phyloP scores from a whole-genome alignment of 2,329 filamentous ascomycete genomes.

The Botryosphaeria dothidea region DNA sequence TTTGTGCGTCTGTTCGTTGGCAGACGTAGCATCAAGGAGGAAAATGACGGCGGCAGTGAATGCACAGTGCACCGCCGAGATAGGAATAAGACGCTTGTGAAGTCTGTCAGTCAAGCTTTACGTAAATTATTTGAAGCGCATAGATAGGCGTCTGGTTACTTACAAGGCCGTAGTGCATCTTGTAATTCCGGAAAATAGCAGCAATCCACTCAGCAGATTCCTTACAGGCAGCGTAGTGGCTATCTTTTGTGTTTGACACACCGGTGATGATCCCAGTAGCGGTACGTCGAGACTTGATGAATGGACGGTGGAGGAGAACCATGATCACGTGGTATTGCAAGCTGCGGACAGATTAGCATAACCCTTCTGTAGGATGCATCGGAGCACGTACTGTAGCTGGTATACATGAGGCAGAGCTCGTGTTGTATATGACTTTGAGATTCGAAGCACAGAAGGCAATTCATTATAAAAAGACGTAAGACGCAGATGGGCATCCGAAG shows the following conservation, averaged over 20 bases:
- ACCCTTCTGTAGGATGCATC: too few species aligned
- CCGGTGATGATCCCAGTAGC: neutral
- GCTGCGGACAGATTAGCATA: neutral
- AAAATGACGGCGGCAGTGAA: constrained; percentile 2
- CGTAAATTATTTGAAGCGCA: too few species aligned
- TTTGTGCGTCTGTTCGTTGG: neutral
- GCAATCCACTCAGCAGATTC: neutral
- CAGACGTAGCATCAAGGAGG: neutral
- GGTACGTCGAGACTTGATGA: neutral
- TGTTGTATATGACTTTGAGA: neutral
- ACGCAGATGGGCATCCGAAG: neutral
- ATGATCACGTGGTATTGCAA: neutral
- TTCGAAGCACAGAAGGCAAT: neutral
- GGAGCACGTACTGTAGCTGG: neutral
- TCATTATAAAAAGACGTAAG: neutral
- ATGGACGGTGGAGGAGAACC: neutral
- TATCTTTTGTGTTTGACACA: neutral
- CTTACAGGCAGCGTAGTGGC: neutral
- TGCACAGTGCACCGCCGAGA: neutral
- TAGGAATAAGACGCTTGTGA: neutral
- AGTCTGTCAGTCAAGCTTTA: neutral
- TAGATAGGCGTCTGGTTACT: neutral
- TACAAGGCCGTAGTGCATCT: neutral
- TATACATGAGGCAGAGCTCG: neutral
- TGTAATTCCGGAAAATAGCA: neutral